Percentiles rank a stretch among this genome's conserved stretches.
phyloP scores from a whole-genome alignment of 1,284 basidiomycete species.

The Laetiporus sulphureus region DNA sequence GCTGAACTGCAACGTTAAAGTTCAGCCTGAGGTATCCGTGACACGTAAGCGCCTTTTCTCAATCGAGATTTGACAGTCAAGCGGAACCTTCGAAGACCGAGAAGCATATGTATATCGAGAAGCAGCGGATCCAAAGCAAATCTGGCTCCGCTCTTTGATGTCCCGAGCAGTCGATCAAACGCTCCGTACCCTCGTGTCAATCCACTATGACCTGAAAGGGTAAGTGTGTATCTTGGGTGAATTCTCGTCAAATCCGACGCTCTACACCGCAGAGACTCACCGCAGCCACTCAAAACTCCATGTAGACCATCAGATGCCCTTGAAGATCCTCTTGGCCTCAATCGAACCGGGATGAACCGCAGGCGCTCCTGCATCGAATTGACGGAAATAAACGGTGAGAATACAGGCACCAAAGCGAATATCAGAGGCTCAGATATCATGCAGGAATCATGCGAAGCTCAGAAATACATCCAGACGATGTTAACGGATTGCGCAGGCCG shows the following conservation, averaged over 20 bases:
- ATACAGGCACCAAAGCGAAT: no score
- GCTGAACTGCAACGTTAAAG: constrained; percentile 1
- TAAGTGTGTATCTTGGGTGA: constrained; percentile 1
- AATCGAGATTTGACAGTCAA: background rate
- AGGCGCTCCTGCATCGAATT: no score
- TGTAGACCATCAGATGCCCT: no score
- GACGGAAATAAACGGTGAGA: no score
- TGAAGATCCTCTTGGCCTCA: no score
- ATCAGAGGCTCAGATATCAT: no score
- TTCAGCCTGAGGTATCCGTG: background rate
- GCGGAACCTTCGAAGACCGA: background rate
- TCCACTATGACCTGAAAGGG: background rate
- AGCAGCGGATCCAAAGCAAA: constrained; percentile 1
- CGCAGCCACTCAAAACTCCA: no score
- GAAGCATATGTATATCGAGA: background rate
- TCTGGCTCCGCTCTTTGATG: background rate
- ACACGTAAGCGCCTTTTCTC: background rate
- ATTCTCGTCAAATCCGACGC: background rate
- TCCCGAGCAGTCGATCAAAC: constrained; percentile 1
- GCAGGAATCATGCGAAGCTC: no score
- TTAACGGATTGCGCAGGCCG: no score
- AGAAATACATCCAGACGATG: no score
- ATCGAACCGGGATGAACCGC: no score
- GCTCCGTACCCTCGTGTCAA: background rate
- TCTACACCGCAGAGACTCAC: no score